These are phyloP conservation scores for Rhizoclosmatium globosum DNA, from an alignment of 192 early-diverging fungal species.

Conservation along the genomic window DNA sequence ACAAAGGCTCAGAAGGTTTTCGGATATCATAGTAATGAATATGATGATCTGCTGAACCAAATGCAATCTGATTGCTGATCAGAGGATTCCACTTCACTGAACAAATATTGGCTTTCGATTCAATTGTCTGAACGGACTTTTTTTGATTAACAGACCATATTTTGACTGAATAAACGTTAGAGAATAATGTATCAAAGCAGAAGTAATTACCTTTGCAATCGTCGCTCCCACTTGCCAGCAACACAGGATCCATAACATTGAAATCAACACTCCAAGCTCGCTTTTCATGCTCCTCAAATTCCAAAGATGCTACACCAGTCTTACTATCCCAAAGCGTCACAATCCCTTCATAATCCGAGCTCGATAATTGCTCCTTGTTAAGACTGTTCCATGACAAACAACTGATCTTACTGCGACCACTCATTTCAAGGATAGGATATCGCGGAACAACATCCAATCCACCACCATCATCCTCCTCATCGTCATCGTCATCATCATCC, in stretches of 20 bases:
- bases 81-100: slow-evolving; percentile 92
- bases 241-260: slow-evolving; percentile 75
- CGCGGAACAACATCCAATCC: slow-evolving; percentile 52
- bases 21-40: slow-evolving; percentile 93
- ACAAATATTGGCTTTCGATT: slow-evolving; percentile 89
- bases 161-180: slow-evolving; percentile 63
- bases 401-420: slow-evolving; percentile 88
- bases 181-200: slow-evolving; percentile 18
- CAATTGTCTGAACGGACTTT: slow-evolving; percentile 80
- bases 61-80: slow-evolving; percentile 75
- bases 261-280: slow-evolving; percentile 95
- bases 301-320: slow-evolving; percentile 66
- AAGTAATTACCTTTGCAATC: slow-evolving; percentile 71
- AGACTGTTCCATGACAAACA: slow-evolving; percentile 92
- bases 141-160: slow-evolving; percentile 86
- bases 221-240: slow-evolving; percentile 90
- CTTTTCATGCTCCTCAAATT: slow-evolving; percentile 91
- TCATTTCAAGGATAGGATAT: slow-evolving; percentile 84
- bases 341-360: slow-evolving; percentile 92
- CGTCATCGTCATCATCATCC: slow-evolving; percentile 34
- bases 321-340: slow-evolving; percentile 89
- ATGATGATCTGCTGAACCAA: slow-evolving; percentile 95
- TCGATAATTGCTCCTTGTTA: slow-evolving; percentile 84
- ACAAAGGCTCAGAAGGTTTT: slow-evolving; percentile 71
- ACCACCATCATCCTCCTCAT: slow-evolving; percentile 24